Percentiles rank a stretch among this genome's conserved stretches.
Evolutionary conservation across 208 protist genomes (phyloP).

Genomic region (Porcisia deanei): DNA sequence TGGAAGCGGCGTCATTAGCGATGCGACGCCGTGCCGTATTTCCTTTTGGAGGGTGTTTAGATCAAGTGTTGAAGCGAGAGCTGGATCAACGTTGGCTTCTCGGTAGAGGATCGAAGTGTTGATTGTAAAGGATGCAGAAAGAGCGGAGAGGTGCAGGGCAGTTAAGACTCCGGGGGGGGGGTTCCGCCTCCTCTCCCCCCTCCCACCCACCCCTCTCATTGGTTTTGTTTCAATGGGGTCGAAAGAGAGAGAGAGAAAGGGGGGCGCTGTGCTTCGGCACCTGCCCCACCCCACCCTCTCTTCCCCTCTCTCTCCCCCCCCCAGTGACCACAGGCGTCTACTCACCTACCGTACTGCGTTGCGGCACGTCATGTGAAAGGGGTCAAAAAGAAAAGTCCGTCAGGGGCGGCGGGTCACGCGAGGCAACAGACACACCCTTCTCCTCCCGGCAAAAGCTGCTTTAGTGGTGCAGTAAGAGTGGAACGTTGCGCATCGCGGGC

Average conservation of each 20-base stretch:
- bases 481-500: neutral
- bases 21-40: neutral
- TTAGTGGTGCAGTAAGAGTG: neutral
- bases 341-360: neutral
- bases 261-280: neutral
- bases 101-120: neutral
- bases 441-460: neutral
- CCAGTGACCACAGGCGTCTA: neutral
- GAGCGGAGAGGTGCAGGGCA: neutral
- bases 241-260: no score
- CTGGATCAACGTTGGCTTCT: no score
- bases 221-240: no score
- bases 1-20: conserved; percentile 13
- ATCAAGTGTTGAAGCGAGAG: neutral
- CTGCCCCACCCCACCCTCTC: neutral
- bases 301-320: neutral
- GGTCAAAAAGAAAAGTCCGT: neutral
- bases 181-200: neutral
- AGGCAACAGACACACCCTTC: no score
- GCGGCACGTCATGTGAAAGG: neutral
- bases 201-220: neutral
- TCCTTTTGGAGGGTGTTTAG: neutral
- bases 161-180: neutral
- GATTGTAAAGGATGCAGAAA: neutral
- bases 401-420: neutral